Percentiles rank a stretch among this genome's conserved stretches.
phyloP scores from a whole-genome alignment of 2,329 filamentous ascomycete species.

The Fusarium burgessii region DNA sequence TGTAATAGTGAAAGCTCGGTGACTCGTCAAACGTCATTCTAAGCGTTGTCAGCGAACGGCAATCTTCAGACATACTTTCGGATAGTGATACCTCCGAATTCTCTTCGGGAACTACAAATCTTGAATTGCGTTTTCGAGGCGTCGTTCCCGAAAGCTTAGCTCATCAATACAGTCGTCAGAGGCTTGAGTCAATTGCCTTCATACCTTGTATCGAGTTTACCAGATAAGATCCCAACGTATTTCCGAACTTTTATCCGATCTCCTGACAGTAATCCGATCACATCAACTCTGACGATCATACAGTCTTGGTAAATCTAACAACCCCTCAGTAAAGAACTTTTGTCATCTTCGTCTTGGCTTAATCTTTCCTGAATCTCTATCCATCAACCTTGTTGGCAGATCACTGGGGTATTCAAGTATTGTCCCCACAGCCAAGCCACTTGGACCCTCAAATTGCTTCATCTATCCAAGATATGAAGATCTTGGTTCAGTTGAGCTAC shows the following conservation, averaged over 20 bases:
- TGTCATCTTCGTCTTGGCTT: neutral
- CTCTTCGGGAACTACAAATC: neutral
- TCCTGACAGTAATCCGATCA: neutral
- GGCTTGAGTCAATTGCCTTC: neutral
- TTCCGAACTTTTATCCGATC: neutral
- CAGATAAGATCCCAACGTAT: neutral
- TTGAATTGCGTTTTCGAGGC: neutral
- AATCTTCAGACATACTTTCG: neutral
- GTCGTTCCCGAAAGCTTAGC: no score
- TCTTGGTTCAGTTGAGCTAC: neutral
- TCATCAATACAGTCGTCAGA: neutral
- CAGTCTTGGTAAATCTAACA: no score
- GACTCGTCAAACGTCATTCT: neutral
- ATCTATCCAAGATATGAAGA: neutral
- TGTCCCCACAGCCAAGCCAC: conserved; percentile 3
- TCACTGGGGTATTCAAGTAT: neutral
- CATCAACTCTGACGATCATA: neutral
- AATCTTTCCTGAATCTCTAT: neutral
- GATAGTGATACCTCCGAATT: neutral
- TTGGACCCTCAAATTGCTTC: conserved; percentile 4
- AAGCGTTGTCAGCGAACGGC: neutral
- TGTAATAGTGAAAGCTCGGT: no score
- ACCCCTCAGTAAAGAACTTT: neutral
- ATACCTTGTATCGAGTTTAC: no score
- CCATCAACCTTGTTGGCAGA: neutral